Evolutionary conservation across 768 basidiomycete species (phyloP), one percentile per base, ranked within the genome.

Genomic region (Chalciporus piperatus): DNA sequence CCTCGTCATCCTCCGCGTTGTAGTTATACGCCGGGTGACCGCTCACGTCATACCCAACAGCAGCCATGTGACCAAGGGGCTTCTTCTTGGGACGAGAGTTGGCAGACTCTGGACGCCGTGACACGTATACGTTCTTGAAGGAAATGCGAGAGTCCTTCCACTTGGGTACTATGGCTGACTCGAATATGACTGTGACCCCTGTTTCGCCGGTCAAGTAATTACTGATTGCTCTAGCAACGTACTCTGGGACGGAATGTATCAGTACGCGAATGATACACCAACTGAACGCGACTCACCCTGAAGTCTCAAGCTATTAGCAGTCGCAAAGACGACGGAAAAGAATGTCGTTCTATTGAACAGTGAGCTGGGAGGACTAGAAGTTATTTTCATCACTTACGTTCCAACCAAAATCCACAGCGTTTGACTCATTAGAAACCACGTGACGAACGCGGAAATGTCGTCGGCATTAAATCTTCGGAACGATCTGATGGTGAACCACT

Each of bases 141-240:
- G 94, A 94, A 48, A 99, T 87, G 13, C 88, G 86, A 10, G 93
- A 95, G 61, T 95, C 92, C 56, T 92, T 90, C 93, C 95, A 97
- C 67, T 92, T 94, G 3, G 97, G 96, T 10, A 98, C 95, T 60
- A 98, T 95, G 27, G 97, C 97, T 5, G 91, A 93, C 70, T 99
- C 97, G 67, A 98, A 98, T 47, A 96, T 89, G 59, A 99, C 85
- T 13, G 85, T 94, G 38, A 96, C 84, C 2, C 97, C 97, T 0
- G 95, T 97, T 66, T 94, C 89, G 1, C 87, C 77, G 6, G 97
- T 98, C 51, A 99, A 74, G 66, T 98, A 95, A 68, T 93, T 86
- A 56, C 94, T 96, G 43, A 98, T 87, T 7, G 82, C 84, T 30
- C 84, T 80, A 10, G 96, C 97, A 32, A 98, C 79, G 61, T 85